A percentile compares a stretch with the other conserved stretches of the same genome.
Conservation (phyloP, 2,329 filamentous ascomycete genomes). For the Paradendryphiella salina region DNA sequence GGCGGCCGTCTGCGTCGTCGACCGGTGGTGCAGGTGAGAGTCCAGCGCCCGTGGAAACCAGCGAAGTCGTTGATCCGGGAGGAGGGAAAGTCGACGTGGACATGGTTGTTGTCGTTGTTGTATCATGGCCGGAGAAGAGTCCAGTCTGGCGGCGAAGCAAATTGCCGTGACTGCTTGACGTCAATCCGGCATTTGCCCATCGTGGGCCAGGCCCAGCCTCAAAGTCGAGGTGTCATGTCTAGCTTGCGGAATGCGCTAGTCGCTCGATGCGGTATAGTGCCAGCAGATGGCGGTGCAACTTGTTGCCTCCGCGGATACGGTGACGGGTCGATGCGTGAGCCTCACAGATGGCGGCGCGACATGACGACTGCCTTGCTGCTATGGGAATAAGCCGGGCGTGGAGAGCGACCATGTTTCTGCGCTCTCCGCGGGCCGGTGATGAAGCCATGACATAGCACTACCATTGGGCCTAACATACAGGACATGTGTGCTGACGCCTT, state of each 20-base stretch:
- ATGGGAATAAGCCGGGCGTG: not conserved
- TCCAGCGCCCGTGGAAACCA: not conserved
- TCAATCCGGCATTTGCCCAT: slow-evolving; percentile 7
- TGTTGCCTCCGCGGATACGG: not conserved
- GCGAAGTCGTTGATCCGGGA: not conserved
- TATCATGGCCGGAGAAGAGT: not conserved
- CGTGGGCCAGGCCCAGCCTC: not conserved
- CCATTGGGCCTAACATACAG: no score
- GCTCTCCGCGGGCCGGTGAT: not conserved
- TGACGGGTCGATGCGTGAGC: not conserved
- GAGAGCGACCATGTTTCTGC: not conserved
- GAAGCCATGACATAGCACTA: not conserved
- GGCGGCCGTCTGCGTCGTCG: not conserved
- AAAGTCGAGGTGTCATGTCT: slow-evolving; percentile 12
- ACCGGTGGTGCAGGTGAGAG: not conserved
- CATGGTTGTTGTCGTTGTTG: slow-evolving; percentile 1
- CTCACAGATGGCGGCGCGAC: not conserved
- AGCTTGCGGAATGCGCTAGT: not conserved
- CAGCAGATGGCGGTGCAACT: not conserved
- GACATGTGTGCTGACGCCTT: no score
- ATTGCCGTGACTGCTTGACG: slow-evolving; percentile 10
- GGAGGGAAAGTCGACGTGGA: not conserved
- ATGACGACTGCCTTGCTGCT: not conserved
- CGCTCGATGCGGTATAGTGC: not conserved
- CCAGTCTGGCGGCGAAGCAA: not conserved